Percentiles rank a stretch among this genome's conserved stretches.
These are phyloP conservation scores for Acaromyces ingoldii DNA, from an alignment of 1,284 basidiomycete genomes.

Conservation along the genomic window DNA sequence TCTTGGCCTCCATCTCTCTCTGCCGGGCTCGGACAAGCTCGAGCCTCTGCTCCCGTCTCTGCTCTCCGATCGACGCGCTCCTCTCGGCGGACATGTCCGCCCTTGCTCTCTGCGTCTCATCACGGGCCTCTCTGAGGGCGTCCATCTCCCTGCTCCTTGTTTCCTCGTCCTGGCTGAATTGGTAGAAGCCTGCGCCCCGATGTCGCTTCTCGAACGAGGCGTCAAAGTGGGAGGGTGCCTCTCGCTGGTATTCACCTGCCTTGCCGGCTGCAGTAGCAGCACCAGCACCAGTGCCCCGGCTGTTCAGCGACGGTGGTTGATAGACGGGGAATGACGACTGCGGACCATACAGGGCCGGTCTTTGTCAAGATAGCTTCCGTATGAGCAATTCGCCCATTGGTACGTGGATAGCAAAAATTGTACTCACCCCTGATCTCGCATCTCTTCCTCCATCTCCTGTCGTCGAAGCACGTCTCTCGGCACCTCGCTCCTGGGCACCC, in stretches of 20 bases:
- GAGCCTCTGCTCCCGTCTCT: constrained; percentile 2
- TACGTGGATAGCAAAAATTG: background rate
- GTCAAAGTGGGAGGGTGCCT: constrained; percentile 65
- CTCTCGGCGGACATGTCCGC: background rate
- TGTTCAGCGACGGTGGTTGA: constrained; percentile 56
- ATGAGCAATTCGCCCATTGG: too few species aligned
- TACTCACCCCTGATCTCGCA: background rate
- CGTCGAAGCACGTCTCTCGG: constrained; percentile 61
- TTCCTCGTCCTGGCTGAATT: constrained; percentile 77
- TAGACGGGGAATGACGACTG: constrained; percentile 70
- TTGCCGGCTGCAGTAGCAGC: too few species aligned
- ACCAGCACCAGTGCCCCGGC: too few species aligned
- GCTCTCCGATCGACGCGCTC: background rate
- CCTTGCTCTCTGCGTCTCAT: constrained; percentile 1
- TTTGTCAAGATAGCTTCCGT: too few species aligned
- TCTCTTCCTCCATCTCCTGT: constrained; percentile 1
- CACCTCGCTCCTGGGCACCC: constrained; percentile 67
- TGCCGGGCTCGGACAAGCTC: background rate
- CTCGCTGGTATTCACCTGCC: background rate
- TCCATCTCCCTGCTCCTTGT: constrained; percentile 71
- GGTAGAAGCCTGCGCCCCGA: constrained; percentile 79
- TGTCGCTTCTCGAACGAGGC: constrained; percentile 71
- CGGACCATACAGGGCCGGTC: constrained; percentile 7
- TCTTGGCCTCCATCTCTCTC: constrained; percentile 1
- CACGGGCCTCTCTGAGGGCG: constrained; percentile 55